These are phyloP conservation scores for Trichoderma afroharzianum DNA, from an alignment of 2,329 filamentous ascomycete species.

Conservation along the genomic window DNA sequence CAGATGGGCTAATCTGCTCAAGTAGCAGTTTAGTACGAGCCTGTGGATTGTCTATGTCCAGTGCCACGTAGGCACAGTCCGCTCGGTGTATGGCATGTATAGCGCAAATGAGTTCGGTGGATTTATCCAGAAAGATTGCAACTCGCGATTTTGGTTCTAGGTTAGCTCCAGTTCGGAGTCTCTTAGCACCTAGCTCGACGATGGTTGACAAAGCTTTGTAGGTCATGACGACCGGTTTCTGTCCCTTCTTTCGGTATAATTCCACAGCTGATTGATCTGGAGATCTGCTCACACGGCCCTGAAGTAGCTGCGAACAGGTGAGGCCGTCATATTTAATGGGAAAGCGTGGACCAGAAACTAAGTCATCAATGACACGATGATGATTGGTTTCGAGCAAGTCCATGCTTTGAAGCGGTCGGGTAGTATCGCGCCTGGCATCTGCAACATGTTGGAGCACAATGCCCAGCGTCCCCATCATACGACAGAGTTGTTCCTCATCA, in stretches of 20 bases:
- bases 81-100: background rate
- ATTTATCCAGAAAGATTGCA: background rate
- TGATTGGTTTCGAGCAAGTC: background rate
- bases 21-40: background rate
- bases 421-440: background rate
- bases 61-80: background rate
- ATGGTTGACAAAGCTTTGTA: background rate
- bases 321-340: background rate
- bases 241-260: background rate
- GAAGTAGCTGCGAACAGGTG: background rate
- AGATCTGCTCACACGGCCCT: background rate
- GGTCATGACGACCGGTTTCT: background rate
- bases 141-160: background rate
- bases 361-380: background rate
- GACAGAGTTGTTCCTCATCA: background rate
- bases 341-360: background rate
- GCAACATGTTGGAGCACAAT: background rate
- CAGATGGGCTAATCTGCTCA: background rate
- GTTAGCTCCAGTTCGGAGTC: background rate
- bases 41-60: background rate
- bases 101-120: background rate
- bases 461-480: background rate
- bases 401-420: background rate
- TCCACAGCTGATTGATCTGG: background rate
- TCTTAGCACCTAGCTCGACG: background rate